Evolutionary conservation across 2,329 filamentous ascomycete species (phyloP), one percentile per base, ranked within the genome.

Genomic region (Samsoniella hepiali): DNA sequence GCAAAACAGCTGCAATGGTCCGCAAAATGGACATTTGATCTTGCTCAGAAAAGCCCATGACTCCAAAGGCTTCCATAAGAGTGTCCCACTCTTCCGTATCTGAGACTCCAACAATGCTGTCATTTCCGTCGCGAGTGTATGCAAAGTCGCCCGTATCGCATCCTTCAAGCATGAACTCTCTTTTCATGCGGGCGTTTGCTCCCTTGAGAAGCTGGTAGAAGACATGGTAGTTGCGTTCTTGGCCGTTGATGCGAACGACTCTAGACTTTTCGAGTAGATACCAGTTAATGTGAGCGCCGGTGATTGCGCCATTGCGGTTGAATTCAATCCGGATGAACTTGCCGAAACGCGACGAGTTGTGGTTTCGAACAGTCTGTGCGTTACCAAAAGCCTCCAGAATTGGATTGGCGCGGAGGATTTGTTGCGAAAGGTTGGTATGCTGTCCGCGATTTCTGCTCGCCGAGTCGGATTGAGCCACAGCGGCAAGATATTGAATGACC

Each of bases 311-410:
- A 42, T 86, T 86, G 31, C 91, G 85, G 40, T 88, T 92, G 77
- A 99, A 97, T 73, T 97, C 93, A 72, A 99, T 99, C 57, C 96
- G 86, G 73, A 99, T 99, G 72, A 99, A 99, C 75, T 99, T 99
- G 73, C 95, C 95, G 72, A 99, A 99, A 67, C 95, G 88, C 5
- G 95, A 99, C 0, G 95, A 99, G 74, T 99, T 99, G 79, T 99
- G 95, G 76, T 99, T 99, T 61, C 95, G 87, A 36, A 99, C 92
- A 0, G 95, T 99, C 74, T 99, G 96, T 1, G 95, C 95, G 73
- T 99, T 99, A 65, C 96, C 96, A 71, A 99, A 99, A 1, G 95
- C 91, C 83, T 99, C 96, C 3, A 99, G 85, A 56, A 99, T 99
- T 0, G 95, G 95, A 74, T 99, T 99, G 65, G 95, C 95, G 51